Evolutionary conservation across 176 grass and related monocot genomes (phyloP).

Genomic region (Juncus effusus): DNA sequence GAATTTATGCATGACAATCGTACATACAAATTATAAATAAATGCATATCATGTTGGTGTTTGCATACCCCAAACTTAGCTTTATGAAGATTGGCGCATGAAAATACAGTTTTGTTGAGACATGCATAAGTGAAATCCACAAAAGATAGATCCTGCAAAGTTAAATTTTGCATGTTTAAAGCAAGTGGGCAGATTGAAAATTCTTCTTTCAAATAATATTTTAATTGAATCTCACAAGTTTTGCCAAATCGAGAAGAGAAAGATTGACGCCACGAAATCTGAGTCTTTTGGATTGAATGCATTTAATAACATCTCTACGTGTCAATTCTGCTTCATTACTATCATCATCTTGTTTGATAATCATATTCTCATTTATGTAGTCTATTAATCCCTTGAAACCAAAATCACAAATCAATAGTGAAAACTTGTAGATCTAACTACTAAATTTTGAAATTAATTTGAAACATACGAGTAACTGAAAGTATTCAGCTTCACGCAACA

Average conservation of each 20-base stretch:
- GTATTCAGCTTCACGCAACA: constrained; percentile 88
- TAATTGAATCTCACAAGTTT: constrained; percentile 62
- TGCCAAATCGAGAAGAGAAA: constrained; percentile 79
- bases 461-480: constrained; percentile 69
- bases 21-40: not conserved
- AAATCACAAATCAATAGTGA: constrained; percentile 6
- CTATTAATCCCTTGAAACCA: constrained; percentile 41
- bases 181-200: constrained; percentile 10
- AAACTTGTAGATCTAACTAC: not conserved
- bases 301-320: constrained; percentile 47
- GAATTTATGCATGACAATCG: not conserved
- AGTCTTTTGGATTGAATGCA: constrained; percentile 59
- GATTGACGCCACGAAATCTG: constrained; percentile 75
- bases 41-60: not conserved
- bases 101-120: constrained; percentile 69
- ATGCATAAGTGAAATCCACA: constrained; percentile 81
- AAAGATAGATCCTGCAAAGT: constrained; percentile 64
- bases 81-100: constrained; percentile 72
- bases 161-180: not conserved
- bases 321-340: constrained; percentile 33
- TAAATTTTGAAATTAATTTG: not conserved
- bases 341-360: constrained; percentile 35
- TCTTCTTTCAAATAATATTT: not conserved
- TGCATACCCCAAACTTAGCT: constrained; percentile 77
- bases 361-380: constrained; percentile 30